phyloP scores from a whole-genome alignment of 768 basidiomycete species.

The Suillus discolor region DNA sequence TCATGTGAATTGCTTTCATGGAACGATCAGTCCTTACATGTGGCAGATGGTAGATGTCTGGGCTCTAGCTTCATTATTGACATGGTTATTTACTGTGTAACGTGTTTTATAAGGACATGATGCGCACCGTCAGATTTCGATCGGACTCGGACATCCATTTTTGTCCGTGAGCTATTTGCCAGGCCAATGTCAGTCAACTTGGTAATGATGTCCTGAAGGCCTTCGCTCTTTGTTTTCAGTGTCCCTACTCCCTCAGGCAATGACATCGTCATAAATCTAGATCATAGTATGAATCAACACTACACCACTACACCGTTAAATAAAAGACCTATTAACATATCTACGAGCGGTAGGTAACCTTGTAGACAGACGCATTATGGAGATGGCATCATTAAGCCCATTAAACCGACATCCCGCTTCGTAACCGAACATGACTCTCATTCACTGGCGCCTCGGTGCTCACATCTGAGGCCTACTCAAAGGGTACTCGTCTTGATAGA shows the following conservation, averaged over 20 bases:
- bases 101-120: background rate
- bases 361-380: background rate
- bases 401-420: background rate
- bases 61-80: background rate
- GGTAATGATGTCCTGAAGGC: background rate
- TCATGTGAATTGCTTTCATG: background rate
- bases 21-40: no score
- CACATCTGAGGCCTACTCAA: slow-evolving; percentile 35
- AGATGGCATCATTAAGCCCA: background rate
- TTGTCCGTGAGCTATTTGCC: background rate
- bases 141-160: background rate
- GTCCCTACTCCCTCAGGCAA: background rate
- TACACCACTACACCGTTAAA: no score
- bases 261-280: background rate
- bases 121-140: background rate
- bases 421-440: background rate
- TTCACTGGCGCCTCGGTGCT: background rate
- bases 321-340: background rate
- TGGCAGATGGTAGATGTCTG: no score
- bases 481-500: slow-evolving; percentile 3
- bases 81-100: background rate
- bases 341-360: background rate
- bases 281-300: background rate
- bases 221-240: background rate
- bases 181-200: background rate